These are phyloP conservation scores for Boechera divaricarpa DNA, from an alignment of 345 rosid genomes.

Conservation along the genomic window DNA sequence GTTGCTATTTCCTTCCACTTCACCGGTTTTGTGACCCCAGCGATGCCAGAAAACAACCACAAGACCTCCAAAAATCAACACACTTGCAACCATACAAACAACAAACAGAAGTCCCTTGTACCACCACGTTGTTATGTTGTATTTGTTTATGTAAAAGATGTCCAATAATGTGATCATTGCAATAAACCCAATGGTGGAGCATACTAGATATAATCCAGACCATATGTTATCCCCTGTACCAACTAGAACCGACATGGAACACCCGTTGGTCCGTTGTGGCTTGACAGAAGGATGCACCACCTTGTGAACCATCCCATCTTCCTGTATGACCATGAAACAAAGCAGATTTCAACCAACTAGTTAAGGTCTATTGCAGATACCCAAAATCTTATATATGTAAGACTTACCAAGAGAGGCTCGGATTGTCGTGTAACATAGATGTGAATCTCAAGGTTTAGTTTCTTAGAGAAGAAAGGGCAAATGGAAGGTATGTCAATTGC, in stretches of 20 bases:
- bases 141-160: constrained; percentile 65
- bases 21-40: constrained; percentile 53
- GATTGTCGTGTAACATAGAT: constrained; percentile 79
- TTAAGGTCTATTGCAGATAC: not conserved
- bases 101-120: constrained; percentile 75
- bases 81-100: constrained; percentile 70
- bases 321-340: constrained; percentile 55
- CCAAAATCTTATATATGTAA: not conserved
- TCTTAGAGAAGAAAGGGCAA: constrained; percentile 59
- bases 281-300: constrained; percentile 40
- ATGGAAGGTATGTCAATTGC: constrained; percentile 62
- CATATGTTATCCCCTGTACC: constrained; percentile 78
- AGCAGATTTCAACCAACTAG: not conserved
- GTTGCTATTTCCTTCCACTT: constrained; percentile 30
- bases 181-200: constrained; percentile 65
- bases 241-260: constrained; percentile 71
- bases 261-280: constrained; percentile 50
- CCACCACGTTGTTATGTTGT: constrained; percentile 70
- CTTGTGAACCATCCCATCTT: constrained; percentile 61
- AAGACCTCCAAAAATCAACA: constrained; percentile 67
- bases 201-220: constrained; percentile 70
- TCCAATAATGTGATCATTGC: constrained; percentile 53
- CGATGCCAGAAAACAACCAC: constrained; percentile 75
- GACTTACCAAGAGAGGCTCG: constrained; percentile 68
- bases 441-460: constrained; percentile 59